Conservation (phyloP, 441 rosid genomes). For the Geranium incanum region DNA sequence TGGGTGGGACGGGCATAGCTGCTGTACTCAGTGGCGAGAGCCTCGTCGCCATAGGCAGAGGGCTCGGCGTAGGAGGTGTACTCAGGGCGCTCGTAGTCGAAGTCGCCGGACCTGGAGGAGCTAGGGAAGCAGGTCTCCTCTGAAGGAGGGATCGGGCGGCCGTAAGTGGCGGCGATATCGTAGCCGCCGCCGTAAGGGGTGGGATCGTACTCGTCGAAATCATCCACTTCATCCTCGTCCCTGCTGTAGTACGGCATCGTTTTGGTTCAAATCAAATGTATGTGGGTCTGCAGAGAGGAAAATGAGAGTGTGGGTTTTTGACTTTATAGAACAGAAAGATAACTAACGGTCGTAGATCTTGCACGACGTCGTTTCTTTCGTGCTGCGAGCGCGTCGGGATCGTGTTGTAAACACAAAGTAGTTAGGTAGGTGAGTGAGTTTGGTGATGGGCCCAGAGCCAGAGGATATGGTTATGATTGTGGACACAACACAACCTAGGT, state of each 20-base stretch:
- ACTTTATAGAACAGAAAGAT: too few relatives aligned
- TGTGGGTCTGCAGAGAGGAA: not conserved
- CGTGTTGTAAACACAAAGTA: too few relatives aligned
- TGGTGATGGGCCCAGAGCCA: too few relatives aligned
- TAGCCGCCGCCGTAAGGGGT: slow-evolving; percentile 84
- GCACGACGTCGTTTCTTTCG: too few relatives aligned
- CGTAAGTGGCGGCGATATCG: slow-evolving; percentile 52
- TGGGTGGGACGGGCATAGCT: slow-evolving; percentile 42
- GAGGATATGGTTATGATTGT: too few relatives aligned
- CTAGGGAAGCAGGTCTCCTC: slow-evolving; percentile 54
- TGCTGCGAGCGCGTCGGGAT: too few relatives aligned
- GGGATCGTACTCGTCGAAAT: slow-evolving; percentile 74
- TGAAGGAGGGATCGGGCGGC: slow-evolving; percentile 60
- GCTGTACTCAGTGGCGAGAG: slow-evolving; percentile 54
- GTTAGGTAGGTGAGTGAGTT: too few relatives aligned
- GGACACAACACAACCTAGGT: too few relatives aligned
- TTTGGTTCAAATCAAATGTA: not conserved
- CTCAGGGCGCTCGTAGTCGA: slow-evolving; percentile 52
- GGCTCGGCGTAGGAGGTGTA: slow-evolving; percentile 51
- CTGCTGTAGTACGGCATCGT: slow-evolving; percentile 62
- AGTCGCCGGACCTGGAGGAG: slow-evolving; percentile 27
- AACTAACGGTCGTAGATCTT: too few relatives aligned
- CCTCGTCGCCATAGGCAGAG: slow-evolving; percentile 53
- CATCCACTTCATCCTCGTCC: slow-evolving; percentile 40
- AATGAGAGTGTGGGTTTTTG: too few relatives aligned